Evolutionary conservation across 305 asterid species (phyloP), one percentile per base, ranked within the genome.

Genomic region (Fraxinus platypoda): DNA sequence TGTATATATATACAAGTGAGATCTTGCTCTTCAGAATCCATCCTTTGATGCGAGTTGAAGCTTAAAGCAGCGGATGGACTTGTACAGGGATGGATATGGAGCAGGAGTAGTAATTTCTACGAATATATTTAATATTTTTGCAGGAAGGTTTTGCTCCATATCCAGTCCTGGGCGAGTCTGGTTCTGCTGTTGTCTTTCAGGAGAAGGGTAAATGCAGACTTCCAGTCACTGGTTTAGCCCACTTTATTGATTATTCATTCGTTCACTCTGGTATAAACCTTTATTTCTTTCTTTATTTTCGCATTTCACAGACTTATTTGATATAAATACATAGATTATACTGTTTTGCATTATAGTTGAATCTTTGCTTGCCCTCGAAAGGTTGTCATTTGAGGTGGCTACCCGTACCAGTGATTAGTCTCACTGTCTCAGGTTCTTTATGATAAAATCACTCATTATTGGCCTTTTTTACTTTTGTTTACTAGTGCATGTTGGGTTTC

Each of bases 101-200:
- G 87, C 82, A 41, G 21, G 38, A 43, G 74, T 33, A 52, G n/a
- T 59, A 28, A 49, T 33, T 19, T 59, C 21, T 71, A 11, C 3
- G n/a, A 66, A 23, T 66, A 25, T 66, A 25, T 3, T 41, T 43
- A 37, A 26, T 13, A 34, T 8, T 57, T 35, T 33, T 2, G 37
- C 9, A 13, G 12, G 30, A n/a, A 1, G 81, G 28, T n/a, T 59
- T n/a, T 68, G 76, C 87, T 84, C 87, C 87, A 84, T 81, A 84
- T 84, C 85, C 85, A 84, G 87, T 81, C 87, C 85, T 84, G 87
- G 76, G 33, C 73, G 84, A 85, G 81, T 85, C 85, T 31, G 66
- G 66, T 81, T 83, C 81, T 74, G 81, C 83, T 83, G 83, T 66
- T 11, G 13, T 66, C 34, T 11, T 26, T 66, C 13, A 11, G 34